Percentiles rank a stretch among this genome's conserved stretches.
phyloP scores from a whole-genome alignment of 108 stramenopile species.

The Nitzschia sp. region DNA sequence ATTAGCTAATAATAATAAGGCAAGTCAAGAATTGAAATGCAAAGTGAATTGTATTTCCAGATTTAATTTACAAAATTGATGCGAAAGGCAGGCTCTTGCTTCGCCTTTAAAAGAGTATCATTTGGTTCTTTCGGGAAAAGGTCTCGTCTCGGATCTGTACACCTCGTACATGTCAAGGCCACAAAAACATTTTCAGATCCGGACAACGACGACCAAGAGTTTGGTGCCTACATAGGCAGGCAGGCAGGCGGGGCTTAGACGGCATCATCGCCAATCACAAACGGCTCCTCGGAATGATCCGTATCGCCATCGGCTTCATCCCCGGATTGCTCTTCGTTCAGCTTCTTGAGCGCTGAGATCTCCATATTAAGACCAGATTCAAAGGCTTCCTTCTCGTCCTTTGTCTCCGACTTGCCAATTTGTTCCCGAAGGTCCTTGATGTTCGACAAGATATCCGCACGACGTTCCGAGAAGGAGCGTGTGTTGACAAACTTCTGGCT shows the following conservation, averaged over 20 bases:
- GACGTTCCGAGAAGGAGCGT: constrained; percentile 25
- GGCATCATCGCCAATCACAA: background rate
- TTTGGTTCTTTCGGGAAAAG: no score
- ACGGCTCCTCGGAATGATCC: background rate
- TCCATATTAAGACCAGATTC: constrained; percentile 33
- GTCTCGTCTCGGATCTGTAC: no score
- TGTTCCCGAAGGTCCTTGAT: constrained; percentile 33
- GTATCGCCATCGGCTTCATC: background rate
- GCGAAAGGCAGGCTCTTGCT: no score
- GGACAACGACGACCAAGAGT: background rate
- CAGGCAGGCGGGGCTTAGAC: background rate
- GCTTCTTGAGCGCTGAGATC: constrained; percentile 19
- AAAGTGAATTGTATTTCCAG: no score
- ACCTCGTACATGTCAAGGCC: background rate
- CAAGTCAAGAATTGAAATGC: no score
- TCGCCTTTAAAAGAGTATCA: no score
- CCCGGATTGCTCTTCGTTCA: constrained; percentile 29
- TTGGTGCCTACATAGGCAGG: background rate
- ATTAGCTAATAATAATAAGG: no score
- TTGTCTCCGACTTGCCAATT: constrained; percentile 5
- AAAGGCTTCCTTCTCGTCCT: constrained; percentile 29
- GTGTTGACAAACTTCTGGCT: background rate
- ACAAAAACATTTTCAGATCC: background rate
- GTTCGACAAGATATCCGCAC: constrained; percentile 33
- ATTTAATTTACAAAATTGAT: no score